A percentile compares a stretch with the other conserved stretches of the same genome.
Conservation (phyloP, 768 basidiomycete species). For the Termitomyces sp. region DNA sequence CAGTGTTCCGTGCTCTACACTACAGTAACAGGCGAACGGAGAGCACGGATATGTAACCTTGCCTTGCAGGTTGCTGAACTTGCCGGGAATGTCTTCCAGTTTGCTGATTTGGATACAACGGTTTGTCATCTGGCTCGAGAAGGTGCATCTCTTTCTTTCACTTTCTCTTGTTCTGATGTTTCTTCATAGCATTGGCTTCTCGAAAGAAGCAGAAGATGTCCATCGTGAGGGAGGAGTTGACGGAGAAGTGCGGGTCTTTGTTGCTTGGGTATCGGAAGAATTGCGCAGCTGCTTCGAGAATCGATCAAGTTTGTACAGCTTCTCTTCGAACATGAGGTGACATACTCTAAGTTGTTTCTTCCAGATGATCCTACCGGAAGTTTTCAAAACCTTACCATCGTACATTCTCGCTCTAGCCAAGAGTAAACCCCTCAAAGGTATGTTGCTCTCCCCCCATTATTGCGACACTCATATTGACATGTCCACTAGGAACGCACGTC, state of each 20-base stretch:
- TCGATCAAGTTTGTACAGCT: constrained; percentile 60
- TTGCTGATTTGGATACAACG: constrained; percentile 84
- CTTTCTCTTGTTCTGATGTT: not conserved
- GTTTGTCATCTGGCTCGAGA: constrained; percentile 71
- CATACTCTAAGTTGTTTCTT: constrained; percentile 7
- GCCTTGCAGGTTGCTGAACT: constrained; percentile 74
- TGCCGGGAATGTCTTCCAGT: constrained; percentile 89
- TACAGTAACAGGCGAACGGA: constrained; percentile 63
- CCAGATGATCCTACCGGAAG: constrained; percentile 92
- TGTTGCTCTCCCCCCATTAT: constrained; percentile 4
- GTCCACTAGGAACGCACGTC: constrained; percentile 66
- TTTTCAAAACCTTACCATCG: constrained; percentile 80
- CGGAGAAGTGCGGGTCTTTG: constrained; percentile 76
- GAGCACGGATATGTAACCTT: constrained; percentile 85
- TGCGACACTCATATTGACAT: not conserved
- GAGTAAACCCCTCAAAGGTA: constrained; percentile 91
- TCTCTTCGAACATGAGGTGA: not conserved
- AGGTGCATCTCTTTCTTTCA: constrained; percentile 43
- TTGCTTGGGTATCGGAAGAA: constrained; percentile 83
- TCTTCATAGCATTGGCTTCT: constrained; percentile 60
- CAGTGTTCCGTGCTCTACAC: constrained; percentile 92
- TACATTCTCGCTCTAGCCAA: constrained; percentile 81
- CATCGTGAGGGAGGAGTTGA: constrained; percentile 79
- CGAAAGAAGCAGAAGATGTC: constrained; percentile 56
- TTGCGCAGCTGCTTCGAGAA: constrained; percentile 75